These are phyloP conservation scores for Phytomonas sp. DNA, from an alignment of 208 protist species.

Conservation along the genomic window DNA sequence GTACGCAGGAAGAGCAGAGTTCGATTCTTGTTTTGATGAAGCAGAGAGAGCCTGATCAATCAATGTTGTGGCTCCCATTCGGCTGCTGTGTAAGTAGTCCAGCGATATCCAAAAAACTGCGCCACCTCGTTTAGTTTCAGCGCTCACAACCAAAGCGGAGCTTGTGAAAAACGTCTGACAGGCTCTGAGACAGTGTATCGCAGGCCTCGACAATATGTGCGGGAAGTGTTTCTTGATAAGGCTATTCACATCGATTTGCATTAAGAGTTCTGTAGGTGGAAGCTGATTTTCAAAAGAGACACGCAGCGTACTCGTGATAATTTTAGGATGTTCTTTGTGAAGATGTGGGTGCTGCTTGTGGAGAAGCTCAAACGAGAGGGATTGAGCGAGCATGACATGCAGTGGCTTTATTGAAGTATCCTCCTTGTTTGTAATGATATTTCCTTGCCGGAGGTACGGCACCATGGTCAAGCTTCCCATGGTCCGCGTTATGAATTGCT, in stretches of 20 bases:
- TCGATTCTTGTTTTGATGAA: neutral
- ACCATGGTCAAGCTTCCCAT: constrained; percentile 29
- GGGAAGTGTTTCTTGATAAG: constrained; percentile 20
- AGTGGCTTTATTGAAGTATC: constrained; percentile 23
- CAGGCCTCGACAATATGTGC: constrained; percentile 1
- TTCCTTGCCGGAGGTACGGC: constrained; percentile 55
- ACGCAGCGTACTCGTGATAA: constrained; percentile 30
- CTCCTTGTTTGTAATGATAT: constrained; percentile 19
- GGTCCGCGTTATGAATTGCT: constrained; percentile 42
- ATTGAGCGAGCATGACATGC: constrained; percentile 40
- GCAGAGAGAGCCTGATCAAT: neutral
- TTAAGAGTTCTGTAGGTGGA: constrained; percentile 40
- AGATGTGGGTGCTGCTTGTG: constrained; percentile 25
- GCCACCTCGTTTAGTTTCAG: constrained; percentile 13
- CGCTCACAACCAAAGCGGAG: neutral
- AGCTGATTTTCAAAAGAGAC: constrained; percentile 37
- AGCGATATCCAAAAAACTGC: constrained; percentile 56
- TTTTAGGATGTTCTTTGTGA: constrained; percentile 9
- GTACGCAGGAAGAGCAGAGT: neutral
- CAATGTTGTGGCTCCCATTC: neutral
- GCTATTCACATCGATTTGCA: constrained; percentile 44
- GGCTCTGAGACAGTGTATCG: constrained; percentile 34
- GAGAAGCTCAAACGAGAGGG: constrained; percentile 57
- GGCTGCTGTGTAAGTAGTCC: neutral
- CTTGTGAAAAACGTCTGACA: constrained; percentile 59